phyloP scores from a whole-genome alignment of 23 red algal species.

The Gracilariopsis chorda region DNA sequence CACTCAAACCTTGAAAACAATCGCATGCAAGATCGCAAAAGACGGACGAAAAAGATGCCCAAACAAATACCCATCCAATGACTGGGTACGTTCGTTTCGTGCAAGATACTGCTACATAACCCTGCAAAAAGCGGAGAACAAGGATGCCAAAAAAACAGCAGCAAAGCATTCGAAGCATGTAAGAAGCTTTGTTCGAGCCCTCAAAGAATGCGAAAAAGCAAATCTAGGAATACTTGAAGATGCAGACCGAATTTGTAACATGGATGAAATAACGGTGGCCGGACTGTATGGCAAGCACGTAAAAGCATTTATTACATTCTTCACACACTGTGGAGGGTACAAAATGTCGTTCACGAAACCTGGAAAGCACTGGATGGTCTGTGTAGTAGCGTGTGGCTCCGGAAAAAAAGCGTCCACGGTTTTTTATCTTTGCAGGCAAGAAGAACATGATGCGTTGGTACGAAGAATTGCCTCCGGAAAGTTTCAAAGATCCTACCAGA shows the following conservation, averaged over 20 bases:
- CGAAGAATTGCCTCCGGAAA: not conserved
- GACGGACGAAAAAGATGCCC: not conserved
- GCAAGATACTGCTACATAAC: not conserved
- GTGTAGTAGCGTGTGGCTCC: not conserved
- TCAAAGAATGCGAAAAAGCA: not conserved
- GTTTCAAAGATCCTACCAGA: not conserved
- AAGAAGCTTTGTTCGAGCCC: not conserved
- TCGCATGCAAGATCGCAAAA: not conserved
- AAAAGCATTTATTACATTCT: not conserved
- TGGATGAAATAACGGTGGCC: not conserved
- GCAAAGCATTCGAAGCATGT: not conserved
- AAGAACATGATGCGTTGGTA: not conserved
- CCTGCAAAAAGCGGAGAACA: not conserved
- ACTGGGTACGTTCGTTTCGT: not conserved
- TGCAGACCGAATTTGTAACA: not conserved
- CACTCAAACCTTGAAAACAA: too few species aligned
- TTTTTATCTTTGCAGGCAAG: not conserved
- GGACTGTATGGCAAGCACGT: not conserved
- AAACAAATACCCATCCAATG: not conserved
- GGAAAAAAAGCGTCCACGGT: not conserved
- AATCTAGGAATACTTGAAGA: not conserved
- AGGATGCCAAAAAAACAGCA: not conserved
- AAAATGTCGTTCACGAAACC: not conserved
- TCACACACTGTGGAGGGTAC: not conserved
- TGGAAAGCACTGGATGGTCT: not conserved